Conservation (phyloP, 768 basidiomycete species). For the Boletus barrowsii region DNA sequence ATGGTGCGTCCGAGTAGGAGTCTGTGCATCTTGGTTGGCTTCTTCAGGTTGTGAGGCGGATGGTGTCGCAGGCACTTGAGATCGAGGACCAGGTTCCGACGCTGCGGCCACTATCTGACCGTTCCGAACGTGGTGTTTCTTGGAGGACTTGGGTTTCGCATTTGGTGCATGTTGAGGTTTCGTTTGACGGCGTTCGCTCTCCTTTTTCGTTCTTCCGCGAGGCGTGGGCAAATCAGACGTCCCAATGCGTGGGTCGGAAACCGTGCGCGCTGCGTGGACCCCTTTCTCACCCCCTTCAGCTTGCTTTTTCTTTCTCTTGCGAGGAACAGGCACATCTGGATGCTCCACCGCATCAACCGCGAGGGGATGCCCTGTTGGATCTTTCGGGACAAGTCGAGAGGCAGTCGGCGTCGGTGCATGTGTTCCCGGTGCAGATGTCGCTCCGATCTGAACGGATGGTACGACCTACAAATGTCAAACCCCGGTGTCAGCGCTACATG, state of each 20-base stretch:
- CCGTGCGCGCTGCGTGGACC: no score
- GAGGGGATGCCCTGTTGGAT: not conserved
- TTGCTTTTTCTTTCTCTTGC: slow-evolving; percentile 4
- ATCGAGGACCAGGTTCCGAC: not conserved
- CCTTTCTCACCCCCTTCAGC: no score
- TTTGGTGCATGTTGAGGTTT: not conserved
- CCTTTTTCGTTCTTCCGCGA: slow-evolving; percentile 4
- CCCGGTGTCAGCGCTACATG: no score
- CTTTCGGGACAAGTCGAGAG: not conserved
- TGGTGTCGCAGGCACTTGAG: not conserved
- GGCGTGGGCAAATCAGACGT: not conserved
- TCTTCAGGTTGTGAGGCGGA: not conserved
- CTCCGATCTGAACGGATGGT: not conserved
- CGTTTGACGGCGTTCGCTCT: not conserved
- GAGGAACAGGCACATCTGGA: not conserved
- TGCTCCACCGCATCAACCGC: not conserved
- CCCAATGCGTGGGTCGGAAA: no score
- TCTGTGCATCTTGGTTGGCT: not conserved
- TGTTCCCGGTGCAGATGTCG: not conserved
- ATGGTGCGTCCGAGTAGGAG: not conserved
- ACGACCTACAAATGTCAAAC: not conserved
- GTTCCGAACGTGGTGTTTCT: slow-evolving; percentile 12
- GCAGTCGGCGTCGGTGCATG: not conserved
- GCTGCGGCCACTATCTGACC: slow-evolving; percentile 14
- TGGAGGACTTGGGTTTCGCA: not conserved